Percentiles rank a stretch among this genome's conserved stretches.
These are phyloP conservation scores for Saccharum officinarum DNA, from an alignment of 176 grass and related monocot genomes.

Conservation along the genomic window DNA sequence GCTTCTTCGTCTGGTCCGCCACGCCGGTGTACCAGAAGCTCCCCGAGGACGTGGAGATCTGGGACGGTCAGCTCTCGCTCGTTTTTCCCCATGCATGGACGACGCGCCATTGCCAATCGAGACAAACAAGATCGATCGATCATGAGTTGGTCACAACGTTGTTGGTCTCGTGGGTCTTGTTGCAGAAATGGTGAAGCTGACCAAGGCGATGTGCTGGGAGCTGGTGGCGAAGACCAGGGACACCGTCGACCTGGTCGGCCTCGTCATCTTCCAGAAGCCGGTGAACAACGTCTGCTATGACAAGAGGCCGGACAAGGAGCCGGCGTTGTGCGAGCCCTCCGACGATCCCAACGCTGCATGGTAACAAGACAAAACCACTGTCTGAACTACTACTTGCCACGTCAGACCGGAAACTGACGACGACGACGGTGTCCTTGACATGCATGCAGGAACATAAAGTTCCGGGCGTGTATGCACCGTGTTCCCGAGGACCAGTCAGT, in stretches of 20 bases:
- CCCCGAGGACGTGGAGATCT: constrained; percentile 83
- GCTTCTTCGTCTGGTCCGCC: constrained; percentile 95
- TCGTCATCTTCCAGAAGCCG: constrained; percentile 81
- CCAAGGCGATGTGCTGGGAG: constrained; percentile 93
- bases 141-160: neutral
- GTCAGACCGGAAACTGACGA: neutral
- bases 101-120: neutral
- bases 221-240: constrained; percentile 78
- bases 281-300: constrained; percentile 66
- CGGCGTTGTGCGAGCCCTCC: constrained; percentile 65
- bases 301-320: constrained; percentile 44
- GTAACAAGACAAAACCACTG: neutral
- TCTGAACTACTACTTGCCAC: neutral
- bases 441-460: constrained; percentile 67
- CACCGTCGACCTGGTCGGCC: constrained; percentile 61
- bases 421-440: neutral
- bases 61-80: constrained; percentile 52
- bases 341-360: constrained; percentile 93
- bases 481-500: constrained; percentile 37
- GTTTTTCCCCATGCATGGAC: neutral
- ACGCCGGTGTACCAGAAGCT: constrained; percentile 89
- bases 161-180: neutral
- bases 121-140: neutral
- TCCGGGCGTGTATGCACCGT: constrained; percentile 88
- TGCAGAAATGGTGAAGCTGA: constrained; percentile 73